Conservation (phyloP, 139 green algal species). For the Closterium sp. region DNA sequence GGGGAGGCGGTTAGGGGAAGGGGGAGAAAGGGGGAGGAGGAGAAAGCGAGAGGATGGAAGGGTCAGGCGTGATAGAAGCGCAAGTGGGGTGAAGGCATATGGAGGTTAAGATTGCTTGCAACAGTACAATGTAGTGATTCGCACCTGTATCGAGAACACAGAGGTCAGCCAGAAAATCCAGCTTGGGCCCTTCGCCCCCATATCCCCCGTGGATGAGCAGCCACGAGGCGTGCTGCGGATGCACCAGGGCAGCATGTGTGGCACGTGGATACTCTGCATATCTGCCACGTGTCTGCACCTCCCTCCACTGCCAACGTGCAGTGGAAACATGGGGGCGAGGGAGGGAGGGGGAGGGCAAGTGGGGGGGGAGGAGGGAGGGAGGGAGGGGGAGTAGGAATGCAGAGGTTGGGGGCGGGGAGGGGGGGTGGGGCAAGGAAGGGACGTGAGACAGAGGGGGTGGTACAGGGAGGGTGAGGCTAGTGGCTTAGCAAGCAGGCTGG, state of each 20-base stretch:
- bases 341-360: no score
- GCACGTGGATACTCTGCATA: not conserved
- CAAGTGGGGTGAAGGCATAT: no score
- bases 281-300: not conserved
- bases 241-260: conserved; percentile 24
- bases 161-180: not conserved
- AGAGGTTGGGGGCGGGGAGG: no score
- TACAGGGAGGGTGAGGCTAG: no score
- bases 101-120: not conserved
- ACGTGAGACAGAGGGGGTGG: no score
- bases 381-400: not conserved
- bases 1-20: not conserved
- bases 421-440: no score
- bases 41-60: no score
- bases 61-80: no score
- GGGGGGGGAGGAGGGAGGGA: no score
- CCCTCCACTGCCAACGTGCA: not conserved
- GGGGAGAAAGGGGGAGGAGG: not conserved
- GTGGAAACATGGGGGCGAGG: no score
- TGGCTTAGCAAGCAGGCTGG: no score
- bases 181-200: not conserved
- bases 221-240: not conserved
- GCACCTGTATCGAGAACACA: not conserved
- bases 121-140: not conserved
- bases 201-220: conserved; percentile 31